phyloP scores from a whole-genome alignment of 169 alveolate species.

The Amoebophrya sp. region DNA sequence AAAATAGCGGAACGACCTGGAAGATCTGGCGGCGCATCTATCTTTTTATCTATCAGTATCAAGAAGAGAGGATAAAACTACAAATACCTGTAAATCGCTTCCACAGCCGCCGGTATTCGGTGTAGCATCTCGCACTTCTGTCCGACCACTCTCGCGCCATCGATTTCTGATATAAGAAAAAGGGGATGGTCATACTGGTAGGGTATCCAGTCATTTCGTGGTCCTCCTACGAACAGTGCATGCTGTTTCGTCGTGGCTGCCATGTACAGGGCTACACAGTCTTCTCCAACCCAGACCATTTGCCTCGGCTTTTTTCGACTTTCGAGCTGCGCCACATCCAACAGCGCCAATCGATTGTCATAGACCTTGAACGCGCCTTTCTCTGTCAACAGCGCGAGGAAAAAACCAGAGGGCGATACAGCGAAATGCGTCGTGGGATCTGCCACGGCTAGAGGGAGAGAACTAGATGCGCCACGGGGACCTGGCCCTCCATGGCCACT shows the following conservation, averaged over 20 bases:
- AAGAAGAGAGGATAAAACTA: too few species aligned
- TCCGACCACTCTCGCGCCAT: neutral
- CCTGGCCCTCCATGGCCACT: too few species aligned
- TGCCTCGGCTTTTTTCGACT: neutral
- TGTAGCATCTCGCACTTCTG: constrained; percentile 21
- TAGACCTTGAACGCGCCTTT: neutral
- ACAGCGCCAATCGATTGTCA: neutral
- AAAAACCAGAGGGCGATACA: neutral
- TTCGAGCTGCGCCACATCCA: neutral
- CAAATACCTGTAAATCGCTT: neutral
- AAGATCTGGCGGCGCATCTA: too few species aligned
- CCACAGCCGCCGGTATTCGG: neutral
- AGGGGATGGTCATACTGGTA: constrained; percentile 15
- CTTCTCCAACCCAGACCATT: constrained; percentile 9
- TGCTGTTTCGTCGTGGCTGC: constrained; percentile 4
- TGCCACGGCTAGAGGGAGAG: neutral
- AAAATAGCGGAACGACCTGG: neutral
- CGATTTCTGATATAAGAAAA: neutral
- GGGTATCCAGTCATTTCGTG: neutral
- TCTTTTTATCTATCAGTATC: too few species aligned
- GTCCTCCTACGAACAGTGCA: neutral
- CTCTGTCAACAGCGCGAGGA: neutral
- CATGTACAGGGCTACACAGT: neutral
- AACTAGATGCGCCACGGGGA: too few species aligned
- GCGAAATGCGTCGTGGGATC: constrained; percentile 9